Base-by-base conservation (phyloP, 2,329 filamentous ascomycete genomes). In the Penicillium sp. region DNA sequence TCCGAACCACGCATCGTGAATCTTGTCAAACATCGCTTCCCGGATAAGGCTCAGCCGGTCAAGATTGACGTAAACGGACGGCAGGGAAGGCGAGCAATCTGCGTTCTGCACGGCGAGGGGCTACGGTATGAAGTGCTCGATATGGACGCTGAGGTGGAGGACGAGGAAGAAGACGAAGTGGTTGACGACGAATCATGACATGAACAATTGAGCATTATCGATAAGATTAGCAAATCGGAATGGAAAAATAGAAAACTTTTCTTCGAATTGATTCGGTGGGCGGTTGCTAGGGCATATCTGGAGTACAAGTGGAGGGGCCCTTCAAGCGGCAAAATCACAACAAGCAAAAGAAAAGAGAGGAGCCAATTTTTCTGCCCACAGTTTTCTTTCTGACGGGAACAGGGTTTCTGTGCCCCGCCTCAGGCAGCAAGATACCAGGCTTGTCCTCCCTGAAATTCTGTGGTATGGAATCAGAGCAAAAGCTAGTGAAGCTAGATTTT, bases 61-160 rank as follows among this genome's bases (percentile, higher is more conserved):
- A 76, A 75, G 60, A 66, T 89, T 7, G 78, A 85, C 38, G 81
- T 87, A 3, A 88, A 88, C 67, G 86, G 85, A 21, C 76, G 85
- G 11, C 81, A 81, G 60, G 83, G 81, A 1, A 77, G 85, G 65
- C 74, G 84, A 61, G 81, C 83, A 3, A 77, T 85, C 21, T 82
- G 85, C 56, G 82, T 88, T 30, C 70, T 88, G 63, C 86, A 85
- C 49, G 78, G 82, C 30, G 82, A 85, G 69, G 73, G 77, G 41
- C 78, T 83, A 69, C 81, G 83, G 62, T 88, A 86, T 72, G 78
- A 82, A 52, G 82, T 88, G 15, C 73, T 87, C 61, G 85, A 88
- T 72, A 69, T 88, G 66, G 85, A 82, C 69, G 76, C 80, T 65
- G 77, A 75, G 45, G 72, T 70, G 51, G 73, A 66, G 38, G 70